These are phyloP conservation scores for Butyriboletus regius DNA, from an alignment of 1,284 basidiomycete genomes.

Conservation along the genomic window DNA sequence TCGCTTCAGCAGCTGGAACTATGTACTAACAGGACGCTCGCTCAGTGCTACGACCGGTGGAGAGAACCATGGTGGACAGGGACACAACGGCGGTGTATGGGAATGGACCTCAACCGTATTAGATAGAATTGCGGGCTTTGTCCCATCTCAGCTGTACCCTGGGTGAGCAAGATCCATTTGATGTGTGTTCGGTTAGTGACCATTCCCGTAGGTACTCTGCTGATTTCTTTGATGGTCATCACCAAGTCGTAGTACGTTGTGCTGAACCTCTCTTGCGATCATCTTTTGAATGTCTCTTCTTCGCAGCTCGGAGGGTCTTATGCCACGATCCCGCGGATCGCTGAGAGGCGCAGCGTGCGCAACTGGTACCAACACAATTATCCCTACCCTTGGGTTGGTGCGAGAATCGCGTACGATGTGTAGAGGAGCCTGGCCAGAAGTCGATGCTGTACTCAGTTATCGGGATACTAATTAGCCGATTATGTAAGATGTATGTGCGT, in stretches of 20 bases:
- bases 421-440: too few species aligned
- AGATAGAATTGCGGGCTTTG: conserved; percentile 68
- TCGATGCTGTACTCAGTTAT: too few species aligned
- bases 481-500: conserved; percentile 17
- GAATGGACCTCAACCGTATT: conserved; percentile 90
- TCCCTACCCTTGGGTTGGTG: conserved; percentile 67
- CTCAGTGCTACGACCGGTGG: conserved; percentile 57
- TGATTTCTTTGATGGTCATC: conserved; percentile 84
- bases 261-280: not conserved
- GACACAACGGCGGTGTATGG: conserved; percentile 95
- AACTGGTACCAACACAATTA: conserved; percentile 83
- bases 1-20: not conserved
- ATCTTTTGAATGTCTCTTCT: conserved; percentile 7
- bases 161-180: conserved; percentile 41
- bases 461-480: not conserved
- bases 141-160: conserved; percentile 71
- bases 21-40: conserved; percentile 5
- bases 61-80: conserved; percentile 43
- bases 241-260: conserved; percentile 70
- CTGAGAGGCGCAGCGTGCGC: conserved; percentile 65
- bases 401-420: conserved; percentile 65
- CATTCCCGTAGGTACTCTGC: conserved; percentile 56
- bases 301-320: conserved; percentile 83
- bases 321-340: conserved; percentile 75
- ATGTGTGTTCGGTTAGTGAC: not conserved